A percentile compares a stretch with the other conserved stretches of the same genome.
Conservation (phyloP, 345 rosid genomes). For the Brassica incana region DNA sequence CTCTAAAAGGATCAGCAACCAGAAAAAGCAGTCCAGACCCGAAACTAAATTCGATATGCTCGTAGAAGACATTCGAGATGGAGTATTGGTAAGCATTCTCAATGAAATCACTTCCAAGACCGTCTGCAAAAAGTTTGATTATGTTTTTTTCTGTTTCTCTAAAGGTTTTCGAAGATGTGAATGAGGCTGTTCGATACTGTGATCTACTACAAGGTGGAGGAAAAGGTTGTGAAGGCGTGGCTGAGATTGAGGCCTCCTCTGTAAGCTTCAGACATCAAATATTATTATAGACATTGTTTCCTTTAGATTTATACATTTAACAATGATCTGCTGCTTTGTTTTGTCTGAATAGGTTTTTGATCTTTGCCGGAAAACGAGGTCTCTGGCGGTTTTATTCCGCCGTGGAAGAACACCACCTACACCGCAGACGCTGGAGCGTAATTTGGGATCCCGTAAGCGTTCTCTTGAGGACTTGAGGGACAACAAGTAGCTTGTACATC, state of each 20-base stretch:
- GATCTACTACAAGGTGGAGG: constrained; percentile 95
- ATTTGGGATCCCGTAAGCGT: constrained; percentile 80
- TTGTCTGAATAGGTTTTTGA: constrained; percentile 67
- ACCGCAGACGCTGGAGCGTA: constrained; percentile 83
- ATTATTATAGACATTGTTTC: not conserved
- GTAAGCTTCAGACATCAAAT: constrained; percentile 46
- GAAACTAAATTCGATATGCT: constrained; percentile 86
- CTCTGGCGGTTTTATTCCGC: constrained; percentile 77
- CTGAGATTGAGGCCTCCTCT: constrained; percentile 92
- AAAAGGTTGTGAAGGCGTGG: constrained; percentile 91
- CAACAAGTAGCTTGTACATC: constrained; percentile 20
- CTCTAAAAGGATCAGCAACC: constrained; percentile 55
- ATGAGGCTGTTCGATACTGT: constrained; percentile 84
- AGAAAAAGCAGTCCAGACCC: constrained; percentile 56
- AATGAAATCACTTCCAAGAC: not conserved
- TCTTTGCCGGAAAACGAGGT: constrained; percentile 82
- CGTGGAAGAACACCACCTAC: constrained; percentile 85
- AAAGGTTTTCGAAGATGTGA: constrained; percentile 91
- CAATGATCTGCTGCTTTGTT: not conserved
- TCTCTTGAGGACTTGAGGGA: constrained; percentile 83
- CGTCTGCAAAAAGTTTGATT: not conserved
- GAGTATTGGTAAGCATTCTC: constrained; percentile 71
- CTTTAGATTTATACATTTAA: not conserved
- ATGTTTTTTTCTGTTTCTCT: not conserved
- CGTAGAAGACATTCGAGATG: constrained; percentile 90